Conservation (phyloP, 2,329 filamentous ascomycete species). For the Curvularia eragrostidis region DNA sequence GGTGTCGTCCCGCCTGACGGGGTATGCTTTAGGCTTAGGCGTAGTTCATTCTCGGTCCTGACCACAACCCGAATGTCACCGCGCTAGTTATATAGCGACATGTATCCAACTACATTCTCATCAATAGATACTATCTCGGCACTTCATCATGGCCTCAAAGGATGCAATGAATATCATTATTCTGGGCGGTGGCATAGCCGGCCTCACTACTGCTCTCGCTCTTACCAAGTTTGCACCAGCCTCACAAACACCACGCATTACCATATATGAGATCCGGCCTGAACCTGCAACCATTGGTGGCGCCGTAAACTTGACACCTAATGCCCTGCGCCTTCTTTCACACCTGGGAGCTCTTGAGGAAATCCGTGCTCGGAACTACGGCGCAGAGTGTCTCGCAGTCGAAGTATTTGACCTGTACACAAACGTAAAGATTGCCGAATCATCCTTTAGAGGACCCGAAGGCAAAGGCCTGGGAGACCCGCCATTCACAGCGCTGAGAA, state of each 20-base stretch:
- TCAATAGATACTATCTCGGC: background rate
- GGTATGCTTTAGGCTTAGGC: conserved; percentile 5
- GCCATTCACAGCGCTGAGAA: conserved; percentile 54
- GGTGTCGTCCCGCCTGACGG: background rate
- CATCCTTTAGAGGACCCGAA: conserved; percentile 51
- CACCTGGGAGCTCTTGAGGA: conserved; percentile 56
- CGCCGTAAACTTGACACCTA: conserved; percentile 68
- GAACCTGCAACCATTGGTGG: conserved; percentile 60
- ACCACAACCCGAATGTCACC: background rate
- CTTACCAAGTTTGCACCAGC: conserved; percentile 53
- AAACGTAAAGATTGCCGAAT: conserved; percentile 53
- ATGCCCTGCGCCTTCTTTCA: conserved; percentile 63
- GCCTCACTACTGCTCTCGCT: conserved; percentile 50
- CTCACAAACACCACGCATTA: conserved; percentile 48
- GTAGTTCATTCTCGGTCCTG: background rate
- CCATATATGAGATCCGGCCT: conserved; percentile 58
- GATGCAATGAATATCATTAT: conserved; percentile 37
- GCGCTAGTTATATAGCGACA: background rate
- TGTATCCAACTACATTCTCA: background rate
- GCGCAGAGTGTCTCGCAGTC: conserved; percentile 52
- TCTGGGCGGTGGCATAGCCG: conserved; percentile 44
- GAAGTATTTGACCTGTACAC: conserved; percentile 55
- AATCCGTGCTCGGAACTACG: conserved; percentile 51
- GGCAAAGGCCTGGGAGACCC: conserved; percentile 54
- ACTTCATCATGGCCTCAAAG: conserved; percentile 8